phyloP scores from a whole-genome alignment of 1,284 basidiomycete species.

The Cutaneotrichosporon sp. region DNA sequence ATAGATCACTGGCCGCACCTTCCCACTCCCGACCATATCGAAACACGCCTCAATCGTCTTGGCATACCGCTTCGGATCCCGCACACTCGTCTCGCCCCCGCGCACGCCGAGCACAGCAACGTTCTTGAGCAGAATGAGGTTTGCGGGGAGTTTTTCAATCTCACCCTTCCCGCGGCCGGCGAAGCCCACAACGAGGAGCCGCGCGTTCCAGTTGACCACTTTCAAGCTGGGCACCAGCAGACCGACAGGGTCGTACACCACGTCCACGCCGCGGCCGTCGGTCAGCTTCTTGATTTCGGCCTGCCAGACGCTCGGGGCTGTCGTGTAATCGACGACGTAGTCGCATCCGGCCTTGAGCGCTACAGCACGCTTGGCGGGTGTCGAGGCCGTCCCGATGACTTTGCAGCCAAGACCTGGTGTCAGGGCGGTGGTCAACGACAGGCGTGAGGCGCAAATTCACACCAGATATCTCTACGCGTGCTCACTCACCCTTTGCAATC shows the following conservation, averaged over 20 bases:
- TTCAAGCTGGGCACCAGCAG: slow-evolving; percentile 55
- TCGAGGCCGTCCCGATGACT: slow-evolving; percentile 51
- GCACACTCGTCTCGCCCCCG: slow-evolving; percentile 67
- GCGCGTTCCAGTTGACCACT: slow-evolving; percentile 90
- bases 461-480: background rate
- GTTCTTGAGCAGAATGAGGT: slow-evolving; percentile 82
- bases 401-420: slow-evolving; percentile 39
- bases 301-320: slow-evolving; percentile 47
- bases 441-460: background rate
- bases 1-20: background rate
- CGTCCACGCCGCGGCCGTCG: slow-evolving; percentile 71
- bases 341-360: slow-evolving; percentile 46
- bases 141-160: slow-evolving; percentile 88
- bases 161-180: slow-evolving; percentile 58
- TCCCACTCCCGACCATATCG: background rate
- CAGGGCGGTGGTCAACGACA: no score
- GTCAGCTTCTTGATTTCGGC: slow-evolving; percentile 60
- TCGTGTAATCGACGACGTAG: slow-evolving; percentile 48
- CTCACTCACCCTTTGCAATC: slow-evolving; percentile 65
- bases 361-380: slow-evolving; percentile 46
- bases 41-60: background rate
- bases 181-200: slow-evolving; percentile 86
- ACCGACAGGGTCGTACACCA: slow-evolving; percentile 83
- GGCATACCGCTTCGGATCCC: no score
- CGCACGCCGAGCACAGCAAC: slow-evolving; percentile 74